Base-by-base conservation (phyloP, 345 rosid genomes). In the Moringa oleifera region DNA sequence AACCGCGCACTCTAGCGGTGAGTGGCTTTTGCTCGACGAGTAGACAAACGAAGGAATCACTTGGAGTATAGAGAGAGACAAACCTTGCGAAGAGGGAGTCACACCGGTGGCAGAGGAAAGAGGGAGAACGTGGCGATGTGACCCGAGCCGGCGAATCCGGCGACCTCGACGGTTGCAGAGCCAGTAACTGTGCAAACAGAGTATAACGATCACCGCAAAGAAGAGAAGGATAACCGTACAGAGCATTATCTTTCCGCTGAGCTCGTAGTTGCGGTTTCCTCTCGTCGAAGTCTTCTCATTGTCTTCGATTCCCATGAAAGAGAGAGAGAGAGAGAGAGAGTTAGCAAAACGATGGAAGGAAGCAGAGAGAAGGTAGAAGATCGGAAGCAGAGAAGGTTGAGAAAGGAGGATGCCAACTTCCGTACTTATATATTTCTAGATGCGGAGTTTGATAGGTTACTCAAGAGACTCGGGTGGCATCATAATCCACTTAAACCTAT, bases 231-330 rank as follows among this genome's bases (percentile, higher is more conserved):
- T 59, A 0, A 65, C 82, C 0, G 84, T 62, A 47, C 73, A 53
- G 10, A 90, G 72, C 89, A 88, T 79, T 46, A 84, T 74, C 64
- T 82, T 90, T 20, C 89, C 90, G 56, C 79, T 71, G 58, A 74
- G 68, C 11, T 72, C 77, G 61, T 83, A 78, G 57, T 49, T 36
- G 18, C 12, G 47, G 13, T 41, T 41, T 41, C 47, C 47, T 9
- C 12, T 11, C 12, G 6, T 41, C 6, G 17, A 41, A 41, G 16
- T 41, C 13, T 1, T 15, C 2, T 41, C 17, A 16, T 41, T 15
- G 47, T 41, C 12, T 7, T 41, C 13, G 47, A 4, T 7, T n/a
- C n/a, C 11, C 6, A 33, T 33, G 37, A 33, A 33, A 33, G 11
- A 33, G 37, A 33, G 37, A 11, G 37, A 33, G 37, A 4, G 37